Evolutionary conservation across 805 yeast genomes (phyloP).

Genomic region (Metschnikowia reukaufii): DNA sequence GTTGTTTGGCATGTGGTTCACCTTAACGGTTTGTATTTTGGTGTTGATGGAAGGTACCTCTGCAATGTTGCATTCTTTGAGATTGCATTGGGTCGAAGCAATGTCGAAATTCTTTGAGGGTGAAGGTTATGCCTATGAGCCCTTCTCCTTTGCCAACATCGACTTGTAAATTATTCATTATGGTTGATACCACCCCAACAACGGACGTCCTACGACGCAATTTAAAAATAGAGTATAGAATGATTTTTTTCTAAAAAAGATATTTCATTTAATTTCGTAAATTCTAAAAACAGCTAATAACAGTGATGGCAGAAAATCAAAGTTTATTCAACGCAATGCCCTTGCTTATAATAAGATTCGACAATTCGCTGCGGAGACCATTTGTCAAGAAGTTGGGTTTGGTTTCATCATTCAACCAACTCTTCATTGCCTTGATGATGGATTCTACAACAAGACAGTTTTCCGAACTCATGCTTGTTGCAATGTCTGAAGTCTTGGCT

Average conservation of each 20-base stretch:
- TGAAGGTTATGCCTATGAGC: constrained; percentile 68
- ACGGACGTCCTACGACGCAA: no score
- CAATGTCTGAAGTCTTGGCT: neutral
- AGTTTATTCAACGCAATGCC: constrained; percentile 35
- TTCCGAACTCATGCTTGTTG: constrained; percentile 4
- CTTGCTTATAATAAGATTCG: constrained; percentile 32
- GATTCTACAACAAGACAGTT: constrained; percentile 25
- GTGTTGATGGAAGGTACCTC: constrained; percentile 83
- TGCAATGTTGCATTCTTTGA: constrained; percentile 77
- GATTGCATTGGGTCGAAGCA: constrained; percentile 81
- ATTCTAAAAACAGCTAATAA: neutral
- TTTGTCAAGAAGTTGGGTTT: constrained; percentile 21
- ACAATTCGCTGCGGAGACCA: constrained; percentile 27
- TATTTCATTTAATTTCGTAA: neutral
- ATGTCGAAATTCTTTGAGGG: constrained; percentile 81
- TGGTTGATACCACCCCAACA: no score
- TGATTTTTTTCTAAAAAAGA: no score
- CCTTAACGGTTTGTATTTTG: constrained; percentile 63
- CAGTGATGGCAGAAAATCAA: constrained; percentile 2
- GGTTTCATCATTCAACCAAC: constrained; percentile 33
- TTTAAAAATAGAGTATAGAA: neutral
- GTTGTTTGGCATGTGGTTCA: constrained; percentile 74
- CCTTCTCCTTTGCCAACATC: constrained; percentile 48
- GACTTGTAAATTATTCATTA: constrained; percentile 9
- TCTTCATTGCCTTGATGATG: constrained; percentile 25